Conservation (phyloP, 148 eudicot genomes). For the Chenopodium suecicum region DNA sequence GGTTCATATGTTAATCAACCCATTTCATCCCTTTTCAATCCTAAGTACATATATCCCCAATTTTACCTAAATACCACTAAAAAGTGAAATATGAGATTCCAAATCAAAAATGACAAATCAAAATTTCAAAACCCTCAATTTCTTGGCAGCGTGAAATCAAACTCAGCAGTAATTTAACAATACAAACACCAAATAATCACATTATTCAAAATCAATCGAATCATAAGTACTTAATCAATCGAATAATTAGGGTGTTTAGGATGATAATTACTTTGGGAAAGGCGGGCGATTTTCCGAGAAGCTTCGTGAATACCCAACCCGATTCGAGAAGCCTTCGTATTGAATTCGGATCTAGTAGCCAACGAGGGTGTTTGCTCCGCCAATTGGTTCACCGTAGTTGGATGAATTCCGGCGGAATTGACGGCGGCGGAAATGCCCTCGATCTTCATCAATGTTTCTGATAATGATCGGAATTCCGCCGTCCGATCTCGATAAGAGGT, state of each 20-base stretch:
- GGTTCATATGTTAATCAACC: background rate
- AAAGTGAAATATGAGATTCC: no score
- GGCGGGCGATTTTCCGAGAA: conserved; percentile 57
- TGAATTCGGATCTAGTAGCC: conserved; percentile 68
- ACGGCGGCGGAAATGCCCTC: conserved; percentile 40
- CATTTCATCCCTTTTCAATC: background rate
- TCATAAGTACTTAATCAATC: background rate
- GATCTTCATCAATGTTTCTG: conserved; percentile 51
- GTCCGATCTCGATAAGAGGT: conserved; percentile 74
- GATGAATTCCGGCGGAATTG: conserved; percentile 23
- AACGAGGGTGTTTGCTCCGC: conserved; percentile 18
- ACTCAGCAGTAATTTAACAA: background rate
- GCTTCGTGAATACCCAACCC: conserved; percentile 70
- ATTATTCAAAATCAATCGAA: background rate
- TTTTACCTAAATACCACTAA: no score
- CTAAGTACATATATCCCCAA: background rate
- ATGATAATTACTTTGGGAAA: conserved; percentile 49
- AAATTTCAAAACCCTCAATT: background rate
- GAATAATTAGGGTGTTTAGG: background rate
- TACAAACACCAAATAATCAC: background rate
- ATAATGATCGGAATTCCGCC: conserved; percentile 66
- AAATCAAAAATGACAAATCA: background rate
- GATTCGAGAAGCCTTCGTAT: conserved; percentile 63
- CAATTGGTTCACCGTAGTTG: conserved; percentile 16
- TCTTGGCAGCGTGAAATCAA: background rate